These are phyloP conservation scores for Sarocladium strictum DNA, from an alignment of 2,329 filamentous ascomycete genomes.

Conservation along the genomic window DNA sequence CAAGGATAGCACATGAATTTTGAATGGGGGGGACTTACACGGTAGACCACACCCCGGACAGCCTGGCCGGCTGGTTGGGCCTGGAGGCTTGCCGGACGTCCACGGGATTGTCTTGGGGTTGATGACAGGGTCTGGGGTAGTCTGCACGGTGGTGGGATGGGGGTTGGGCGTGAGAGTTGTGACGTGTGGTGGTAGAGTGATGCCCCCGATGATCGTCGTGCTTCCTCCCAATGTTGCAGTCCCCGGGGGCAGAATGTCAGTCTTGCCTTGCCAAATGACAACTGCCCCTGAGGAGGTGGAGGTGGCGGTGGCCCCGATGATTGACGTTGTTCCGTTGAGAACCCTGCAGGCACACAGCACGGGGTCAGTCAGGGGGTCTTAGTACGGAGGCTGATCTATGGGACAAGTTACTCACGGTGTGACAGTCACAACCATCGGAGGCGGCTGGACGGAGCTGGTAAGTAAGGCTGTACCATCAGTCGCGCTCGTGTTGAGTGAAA, in stretches of 20 bases:
- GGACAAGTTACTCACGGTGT: constrained; percentile 2
- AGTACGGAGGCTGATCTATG: no score
- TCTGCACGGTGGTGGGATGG: constrained; percentile 6
- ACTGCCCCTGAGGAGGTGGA: not conserved
- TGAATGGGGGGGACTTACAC: not conserved
- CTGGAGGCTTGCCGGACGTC: constrained; percentile 6
- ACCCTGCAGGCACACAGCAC: no score
- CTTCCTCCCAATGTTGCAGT: constrained; percentile 3
- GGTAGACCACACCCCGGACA: constrained; percentile 1
- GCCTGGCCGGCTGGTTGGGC: not conserved
- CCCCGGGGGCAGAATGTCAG: not conserved
- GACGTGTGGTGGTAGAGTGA: not conserved
- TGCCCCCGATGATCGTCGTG: constrained; percentile 10
- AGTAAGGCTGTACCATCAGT: not conserved
- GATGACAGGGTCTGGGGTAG: constrained; percentile 8
- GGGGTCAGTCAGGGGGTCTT: no score
- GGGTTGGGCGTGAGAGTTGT: constrained; percentile 6
- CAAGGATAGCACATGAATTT: no score
- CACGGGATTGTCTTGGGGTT: constrained; percentile 4
- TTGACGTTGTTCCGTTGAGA: constrained; percentile 7
- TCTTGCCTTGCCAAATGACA: constrained; percentile 9
- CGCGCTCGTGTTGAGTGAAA: not conserved
- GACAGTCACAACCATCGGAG: constrained; percentile 5
- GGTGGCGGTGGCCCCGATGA: constrained; percentile 5
- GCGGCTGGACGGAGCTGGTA: constrained; percentile 10